These are phyloP conservation scores for Cucumis sativus DNA, from an alignment of 306 rosid species.

Conservation along the genomic window DNA sequence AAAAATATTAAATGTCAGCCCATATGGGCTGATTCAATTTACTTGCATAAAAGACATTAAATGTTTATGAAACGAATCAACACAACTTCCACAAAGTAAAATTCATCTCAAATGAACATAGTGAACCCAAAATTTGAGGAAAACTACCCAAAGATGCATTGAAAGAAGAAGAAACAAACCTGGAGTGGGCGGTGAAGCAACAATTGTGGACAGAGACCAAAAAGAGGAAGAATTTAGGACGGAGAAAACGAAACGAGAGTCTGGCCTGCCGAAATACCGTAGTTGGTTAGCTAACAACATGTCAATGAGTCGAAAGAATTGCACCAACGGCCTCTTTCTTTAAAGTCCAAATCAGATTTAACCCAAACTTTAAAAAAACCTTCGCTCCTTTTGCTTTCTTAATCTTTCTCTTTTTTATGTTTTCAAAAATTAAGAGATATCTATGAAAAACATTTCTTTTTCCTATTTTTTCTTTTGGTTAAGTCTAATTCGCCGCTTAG, in stretches of 20 bases:
- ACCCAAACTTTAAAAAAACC: too few relatives aligned
- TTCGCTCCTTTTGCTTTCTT: too few relatives aligned
- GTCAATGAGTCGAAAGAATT: too few relatives aligned
- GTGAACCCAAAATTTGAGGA: neutral
- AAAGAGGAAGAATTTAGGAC: neutral
- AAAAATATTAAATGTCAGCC: neutral
- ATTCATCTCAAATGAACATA: neutral
- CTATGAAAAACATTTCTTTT: too few relatives aligned
- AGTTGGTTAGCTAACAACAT: neutral
- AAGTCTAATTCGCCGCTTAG: too few relatives aligned
- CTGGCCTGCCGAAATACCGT: neutral
- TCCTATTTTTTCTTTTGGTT: too few relatives aligned
- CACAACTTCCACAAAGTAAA: neutral
- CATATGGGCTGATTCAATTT: neutral
- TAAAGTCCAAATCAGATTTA: too few relatives aligned
- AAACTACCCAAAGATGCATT: neutral
- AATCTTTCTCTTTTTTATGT: too few relatives aligned
- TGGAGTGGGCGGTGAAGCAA: slow-evolving; percentile 17
- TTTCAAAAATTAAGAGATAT: too few relatives aligned
- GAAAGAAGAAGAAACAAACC: slow-evolving; percentile 18
- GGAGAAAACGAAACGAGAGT: slow-evolving; percentile 9
- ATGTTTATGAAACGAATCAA: neutral
- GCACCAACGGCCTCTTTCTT: too few relatives aligned
- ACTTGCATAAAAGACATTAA: neutral
- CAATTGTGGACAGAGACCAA: neutral